phyloP scores from a whole-genome alignment of 1,284 basidiomycete genomes.

The Stereum hirsutum region DNA sequence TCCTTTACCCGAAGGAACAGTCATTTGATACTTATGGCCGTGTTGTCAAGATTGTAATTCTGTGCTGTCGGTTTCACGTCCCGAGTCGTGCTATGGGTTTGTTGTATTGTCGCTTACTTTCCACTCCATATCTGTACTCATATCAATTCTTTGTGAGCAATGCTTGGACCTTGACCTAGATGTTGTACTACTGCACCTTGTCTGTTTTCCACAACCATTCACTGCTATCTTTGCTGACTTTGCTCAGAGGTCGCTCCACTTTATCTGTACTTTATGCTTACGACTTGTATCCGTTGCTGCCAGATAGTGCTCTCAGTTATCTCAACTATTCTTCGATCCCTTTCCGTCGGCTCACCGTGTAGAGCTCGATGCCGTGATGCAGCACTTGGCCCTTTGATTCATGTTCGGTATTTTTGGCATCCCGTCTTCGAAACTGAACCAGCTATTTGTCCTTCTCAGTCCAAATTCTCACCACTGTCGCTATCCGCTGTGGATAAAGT shows the following conservation, averaged over 20 bases:
- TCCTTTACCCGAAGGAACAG: slow-evolving; percentile 5
- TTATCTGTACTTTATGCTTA: background rate
- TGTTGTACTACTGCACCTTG: no score
- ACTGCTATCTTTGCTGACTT: no score
- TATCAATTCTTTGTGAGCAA: no score
- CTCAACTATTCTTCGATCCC: background rate
- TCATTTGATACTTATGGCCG: background rate
- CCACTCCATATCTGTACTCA: background rate
- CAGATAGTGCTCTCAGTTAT: background rate
- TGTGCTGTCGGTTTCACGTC: background rate
- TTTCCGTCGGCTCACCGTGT: background rate
- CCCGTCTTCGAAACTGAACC: background rate
- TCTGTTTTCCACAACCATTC: no score
- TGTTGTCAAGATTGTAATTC: background rate
- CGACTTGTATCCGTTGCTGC: background rate
- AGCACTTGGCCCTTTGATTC: background rate
- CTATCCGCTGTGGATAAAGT: no score
- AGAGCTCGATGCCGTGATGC: background rate
- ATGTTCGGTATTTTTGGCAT: background rate
- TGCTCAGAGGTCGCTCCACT: no score
- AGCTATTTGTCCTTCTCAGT: background rate
- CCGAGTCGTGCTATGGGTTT: background rate
- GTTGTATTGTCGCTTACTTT: background rate
- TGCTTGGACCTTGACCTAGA: no score
- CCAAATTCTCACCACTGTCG: no score